Evolutionary conservation across 805 yeast species (phyloP).

Genomic region (Yarrowia osloensis): DNA sequence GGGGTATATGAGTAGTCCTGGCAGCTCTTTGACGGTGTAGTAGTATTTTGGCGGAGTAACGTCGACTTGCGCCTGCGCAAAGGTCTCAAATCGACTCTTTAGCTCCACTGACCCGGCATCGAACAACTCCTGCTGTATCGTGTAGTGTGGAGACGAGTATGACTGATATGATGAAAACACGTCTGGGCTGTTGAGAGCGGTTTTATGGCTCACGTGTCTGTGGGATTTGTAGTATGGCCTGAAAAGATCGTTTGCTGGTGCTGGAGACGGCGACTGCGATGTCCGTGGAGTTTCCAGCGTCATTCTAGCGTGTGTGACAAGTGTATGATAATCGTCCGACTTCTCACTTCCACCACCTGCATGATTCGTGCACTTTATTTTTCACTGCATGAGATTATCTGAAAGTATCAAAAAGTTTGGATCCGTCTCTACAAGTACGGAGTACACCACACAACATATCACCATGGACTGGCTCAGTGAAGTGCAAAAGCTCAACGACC

Average conservation of each 20-base stretch:
- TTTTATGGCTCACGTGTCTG: slow-evolving; percentile 33
- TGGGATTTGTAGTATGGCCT: slow-evolving; percentile 38
- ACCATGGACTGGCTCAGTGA: slow-evolving; percentile 19
- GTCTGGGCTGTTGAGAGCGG: slow-evolving; percentile 20
- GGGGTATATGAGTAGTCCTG: slow-evolving; percentile 43
- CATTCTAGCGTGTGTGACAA: background rate
- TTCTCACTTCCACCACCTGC: background rate
- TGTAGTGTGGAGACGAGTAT: slow-evolving; percentile 22
- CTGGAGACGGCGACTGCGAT: slow-evolving; percentile 6
- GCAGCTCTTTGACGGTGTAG: slow-evolving; percentile 40
- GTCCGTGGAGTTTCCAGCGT: background rate
- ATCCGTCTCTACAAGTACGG: background rate
- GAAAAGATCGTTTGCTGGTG: slow-evolving; percentile 34
- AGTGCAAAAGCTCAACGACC: slow-evolving; percentile 23
- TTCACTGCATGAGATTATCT: background rate
- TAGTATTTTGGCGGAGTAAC: background rate
- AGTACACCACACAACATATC: too few species aligned
- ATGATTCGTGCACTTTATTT: background rate
- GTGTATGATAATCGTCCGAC: background rate
- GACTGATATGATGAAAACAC: background rate
- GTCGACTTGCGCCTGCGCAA: background rate
- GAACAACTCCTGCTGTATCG: slow-evolving; percentile 5
- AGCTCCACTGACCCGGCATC: background rate
- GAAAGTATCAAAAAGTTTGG: background rate
- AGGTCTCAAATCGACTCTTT: background rate